Evolutionary conservation across 345 rosid genomes (phyloP).

Genomic region (Turritis glabra): DNA sequence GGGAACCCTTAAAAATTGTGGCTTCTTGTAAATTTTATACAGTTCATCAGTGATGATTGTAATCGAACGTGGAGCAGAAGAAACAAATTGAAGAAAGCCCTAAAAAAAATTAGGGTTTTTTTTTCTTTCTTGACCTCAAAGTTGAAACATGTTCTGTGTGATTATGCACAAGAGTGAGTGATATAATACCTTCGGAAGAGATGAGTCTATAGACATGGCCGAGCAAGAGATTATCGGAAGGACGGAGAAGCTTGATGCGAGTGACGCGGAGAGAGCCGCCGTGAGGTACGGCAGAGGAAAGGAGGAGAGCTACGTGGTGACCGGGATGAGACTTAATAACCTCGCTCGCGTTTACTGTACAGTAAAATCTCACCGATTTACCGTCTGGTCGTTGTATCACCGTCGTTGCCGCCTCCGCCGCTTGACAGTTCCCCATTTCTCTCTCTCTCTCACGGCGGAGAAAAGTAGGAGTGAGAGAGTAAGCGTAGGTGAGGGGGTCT

Average conservation of each 20-base stretch:
- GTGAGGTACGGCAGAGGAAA: conserved; percentile 39
- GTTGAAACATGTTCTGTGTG: not conserved
- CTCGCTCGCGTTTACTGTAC: conserved; percentile 30
- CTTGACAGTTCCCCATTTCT: conserved; percentile 42
- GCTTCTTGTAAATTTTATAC: not conserved
- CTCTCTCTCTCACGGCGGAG: conserved; percentile 28
- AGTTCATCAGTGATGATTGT: not conserved
- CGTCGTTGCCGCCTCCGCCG: conserved; percentile 40
- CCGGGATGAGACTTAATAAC: conserved; percentile 35
- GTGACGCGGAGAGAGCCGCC: conserved; percentile 46
- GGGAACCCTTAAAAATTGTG: too few species aligned
- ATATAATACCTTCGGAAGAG: conserved; percentile 33
- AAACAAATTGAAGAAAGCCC: not conserved
- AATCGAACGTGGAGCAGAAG: conserved; percentile 1
- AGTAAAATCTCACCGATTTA: conserved; percentile 29
- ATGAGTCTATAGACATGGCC: conserved; percentile 42
- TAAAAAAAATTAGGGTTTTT: not conserved
- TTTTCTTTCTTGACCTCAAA: not conserved
- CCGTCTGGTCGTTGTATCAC: conserved; percentile 39
- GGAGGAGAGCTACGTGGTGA: conserved; percentile 40
- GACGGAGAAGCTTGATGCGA: conserved; percentile 39
- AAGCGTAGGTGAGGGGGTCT: not conserved
- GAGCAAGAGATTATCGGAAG: conserved; percentile 37
- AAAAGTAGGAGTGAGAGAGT: conserved; percentile 31
- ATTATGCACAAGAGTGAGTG: not conserved